Evolutionary conservation across 257 asterid species (phyloP), one percentile per base, ranked within the genome.

Genomic region (Fraxinus cuspidata): DNA sequence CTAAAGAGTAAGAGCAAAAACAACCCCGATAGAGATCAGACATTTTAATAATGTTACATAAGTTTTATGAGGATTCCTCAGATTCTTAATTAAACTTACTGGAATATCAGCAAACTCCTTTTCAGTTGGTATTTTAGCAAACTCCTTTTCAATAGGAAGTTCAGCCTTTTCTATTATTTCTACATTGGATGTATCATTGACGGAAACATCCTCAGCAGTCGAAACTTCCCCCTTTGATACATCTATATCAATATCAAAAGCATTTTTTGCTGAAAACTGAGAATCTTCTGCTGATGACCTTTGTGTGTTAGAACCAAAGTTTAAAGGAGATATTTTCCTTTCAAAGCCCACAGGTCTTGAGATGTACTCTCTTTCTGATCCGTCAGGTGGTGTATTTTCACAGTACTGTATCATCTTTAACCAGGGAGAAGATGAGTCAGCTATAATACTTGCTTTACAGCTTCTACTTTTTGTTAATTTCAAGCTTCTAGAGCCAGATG

Each of bases 381-480:
- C 87, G 64, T 85, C 23, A 12, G 79, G 89, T 5, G 90, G 84
- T 5, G 92, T 78, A 47, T 80, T 89, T 77, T 84, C 92, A 63
- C 85, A 70, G 66, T 70, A 78, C 71, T 86, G 87, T 31, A 66
- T 81, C 78, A 83, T 83, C 63, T 81, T 83, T 80, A 73, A 81
- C 87, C 84, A 81, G 1, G 90, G 90, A 67, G 93, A 86, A 51
- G 75, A 81, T 2, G 83, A 77, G 76, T 80, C 79, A 21, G 83
- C 72, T 74, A 80, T 69, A 60, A 93, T 79, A 58, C 88, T 89
- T 42, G 88, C 90, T 51, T 87, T 80, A 86, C 97, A 93, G 89
- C 98, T 96, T 79, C 87, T 86, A 72, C 98, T 96, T 85, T 81
- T 93, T 47, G 83, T 75, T 69, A 92, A 76, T 44, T 63, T 89